phyloP scores from a whole-genome alignment of 306 rosid species.

The Lupinus albus region DNA sequence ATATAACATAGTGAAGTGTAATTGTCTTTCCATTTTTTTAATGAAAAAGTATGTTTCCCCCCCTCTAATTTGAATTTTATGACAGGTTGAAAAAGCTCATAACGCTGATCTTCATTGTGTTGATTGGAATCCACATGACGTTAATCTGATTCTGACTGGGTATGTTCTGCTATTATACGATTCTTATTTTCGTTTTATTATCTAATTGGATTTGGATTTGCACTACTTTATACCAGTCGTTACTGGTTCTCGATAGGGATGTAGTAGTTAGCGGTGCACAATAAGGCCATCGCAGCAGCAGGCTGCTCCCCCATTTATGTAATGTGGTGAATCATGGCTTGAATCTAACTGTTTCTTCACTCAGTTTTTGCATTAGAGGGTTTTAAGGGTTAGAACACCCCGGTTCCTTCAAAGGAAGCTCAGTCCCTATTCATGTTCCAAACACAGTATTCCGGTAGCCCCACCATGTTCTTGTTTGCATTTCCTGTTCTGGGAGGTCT shows the following conservation, averaged over 20 bases:
- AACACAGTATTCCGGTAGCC: background rate
- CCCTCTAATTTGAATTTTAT: conserved; percentile 23
- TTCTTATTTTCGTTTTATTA: conserved; percentile 23
- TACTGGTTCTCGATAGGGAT: background rate
- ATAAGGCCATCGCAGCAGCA: background rate
- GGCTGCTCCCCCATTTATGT: background rate
- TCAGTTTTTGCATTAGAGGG: background rate
- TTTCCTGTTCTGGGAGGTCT: no score
- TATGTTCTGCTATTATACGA: conserved; percentile 41
- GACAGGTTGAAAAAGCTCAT: conserved; percentile 94
- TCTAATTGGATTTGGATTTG: background rate
- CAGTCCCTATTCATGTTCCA: background rate
- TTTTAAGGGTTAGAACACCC: background rate
- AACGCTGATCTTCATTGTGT: conserved; percentile 99
- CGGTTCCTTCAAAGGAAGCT: background rate
- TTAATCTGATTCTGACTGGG: conserved; percentile 90
- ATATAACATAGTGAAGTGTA: background rate
- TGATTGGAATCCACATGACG: conserved; percentile 98
- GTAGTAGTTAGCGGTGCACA: background rate
- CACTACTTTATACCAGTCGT: background rate
- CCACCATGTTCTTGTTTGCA: no score
- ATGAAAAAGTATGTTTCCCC: background rate
- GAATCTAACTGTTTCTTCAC: background rate
- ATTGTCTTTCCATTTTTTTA: background rate
- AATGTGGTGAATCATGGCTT: background rate